Base-by-base conservation (phyloP, 345 rosid genomes). In the Melastoma malabathricum region DNA sequence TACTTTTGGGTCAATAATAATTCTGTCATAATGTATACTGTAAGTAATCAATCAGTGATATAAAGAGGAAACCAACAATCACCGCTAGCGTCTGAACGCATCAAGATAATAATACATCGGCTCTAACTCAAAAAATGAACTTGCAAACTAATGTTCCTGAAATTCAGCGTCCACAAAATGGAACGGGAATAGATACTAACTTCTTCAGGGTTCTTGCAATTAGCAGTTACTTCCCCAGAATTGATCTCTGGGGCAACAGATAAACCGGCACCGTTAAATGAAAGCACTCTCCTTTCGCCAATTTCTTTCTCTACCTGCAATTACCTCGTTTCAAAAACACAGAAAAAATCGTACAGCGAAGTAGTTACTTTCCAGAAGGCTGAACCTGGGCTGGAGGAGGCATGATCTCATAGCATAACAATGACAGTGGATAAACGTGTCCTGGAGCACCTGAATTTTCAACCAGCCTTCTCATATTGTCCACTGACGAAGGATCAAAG, bases 241-340 rank as follows among this genome's bases (percentile, higher is more conserved):
- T 57, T 72, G 64, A 84, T 68, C 67, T 73, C 76, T 3, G 83
- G 80, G 34, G 73, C 86, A 39, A 87, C 57, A 8, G 98, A 86
- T 61, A 92, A 46, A 43, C 96, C 98, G 3, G 61, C 63, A 41
- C 98, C 96, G 54, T 70, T 71, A 67, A 69, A 92, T 49, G 83
- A 56, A 50, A 86, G 66, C 57, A 66, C 67, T 69, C 98, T 74
- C 70, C 19, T 84, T 78, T 92, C 98, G 43, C 98, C 98, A 43
- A 92, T 84, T 69, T 86, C 89, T 72, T 80, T 92, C 71, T 84
- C 95, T 51, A 92, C 89, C 98, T 92, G 73, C 43, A 66, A 43
- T 5, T 7, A 19, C 46, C 55, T 51, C 50, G 31, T 50, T 59
- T 48, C 50, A 51, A 65, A 61, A 56, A 55, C n/a, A 47, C 3